phyloP scores from a whole-genome alignment of 75 land plant genomes.

The Gnetum montanum region DNA sequence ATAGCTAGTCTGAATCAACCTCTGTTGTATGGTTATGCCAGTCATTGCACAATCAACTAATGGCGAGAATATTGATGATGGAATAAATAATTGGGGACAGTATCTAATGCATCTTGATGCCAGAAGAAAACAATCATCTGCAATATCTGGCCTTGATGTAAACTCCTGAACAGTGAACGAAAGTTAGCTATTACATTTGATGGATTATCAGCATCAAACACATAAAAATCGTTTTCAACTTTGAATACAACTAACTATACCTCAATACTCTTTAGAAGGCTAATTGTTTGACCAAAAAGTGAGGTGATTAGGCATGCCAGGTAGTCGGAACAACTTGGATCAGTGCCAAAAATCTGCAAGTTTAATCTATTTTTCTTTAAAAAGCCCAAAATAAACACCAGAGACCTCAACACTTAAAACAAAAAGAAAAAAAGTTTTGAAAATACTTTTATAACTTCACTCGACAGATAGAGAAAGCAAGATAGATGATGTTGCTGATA shows the following conservation, averaged over 20 bases:
- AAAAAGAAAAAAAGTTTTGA: no score
- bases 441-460: conserved; percentile 97
- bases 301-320: conserved; percentile 56
- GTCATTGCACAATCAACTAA: conserved; percentile 81
- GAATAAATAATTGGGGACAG: conserved; percentile 83
- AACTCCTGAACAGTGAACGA: no score
- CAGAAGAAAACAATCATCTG: conserved; percentile 93
- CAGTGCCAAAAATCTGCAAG: conserved; percentile 83
- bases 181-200: no score
- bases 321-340: conserved; percentile 74
- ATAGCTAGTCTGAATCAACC: conserved; percentile 31
- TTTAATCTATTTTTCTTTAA: no score
- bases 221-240: no score
- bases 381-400: no score
- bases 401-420: not conserved
- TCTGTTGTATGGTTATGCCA: conserved; percentile 91
- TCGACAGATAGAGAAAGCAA: conserved; percentile 91
- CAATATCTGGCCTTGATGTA: conserved; percentile 86
- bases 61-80: conserved; percentile 59
- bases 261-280: conserved; percentile 60
- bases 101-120: conserved; percentile 96
- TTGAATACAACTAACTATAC: no score
- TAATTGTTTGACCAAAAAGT: conserved; percentile 64
- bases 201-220: no score
- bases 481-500: conserved; percentile 86